Percentiles rank a stretch among this genome's conserved stretches.
phyloP scores from a whole-genome alignment of 139 green algal species.

The Penium margaritaceum region DNA sequence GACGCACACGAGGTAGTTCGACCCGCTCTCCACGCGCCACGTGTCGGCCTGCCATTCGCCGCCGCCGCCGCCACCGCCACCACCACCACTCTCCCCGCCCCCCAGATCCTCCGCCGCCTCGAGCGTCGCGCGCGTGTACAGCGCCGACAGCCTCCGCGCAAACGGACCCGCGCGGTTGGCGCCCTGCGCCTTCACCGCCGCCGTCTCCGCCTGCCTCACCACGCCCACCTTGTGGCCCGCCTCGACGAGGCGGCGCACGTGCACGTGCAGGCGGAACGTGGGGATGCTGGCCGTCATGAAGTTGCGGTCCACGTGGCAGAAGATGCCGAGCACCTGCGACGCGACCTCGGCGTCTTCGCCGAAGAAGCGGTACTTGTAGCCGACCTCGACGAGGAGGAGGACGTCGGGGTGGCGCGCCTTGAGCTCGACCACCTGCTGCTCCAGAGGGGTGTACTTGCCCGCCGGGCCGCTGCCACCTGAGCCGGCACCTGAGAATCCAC shows the following conservation, averaged over 20 bases:
- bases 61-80: constrained; percentile 6
- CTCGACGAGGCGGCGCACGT: constrained; percentile 72
- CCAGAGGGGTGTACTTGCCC: constrained; percentile 44
- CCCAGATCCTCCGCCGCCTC: constrained; percentile 55
- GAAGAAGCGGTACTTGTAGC: constrained; percentile 70
- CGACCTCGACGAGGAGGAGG: constrained; percentile 73
- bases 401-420: constrained; percentile 58
- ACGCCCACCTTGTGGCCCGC: constrained; percentile 69
- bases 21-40: too few relatives aligned
- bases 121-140: constrained; percentile 82
- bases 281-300: constrained; percentile 76
- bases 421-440: constrained; percentile 57
- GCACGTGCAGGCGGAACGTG: constrained; percentile 67
- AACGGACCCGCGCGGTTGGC: constrained; percentile 66
- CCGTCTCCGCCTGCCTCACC: constrained; percentile 56
- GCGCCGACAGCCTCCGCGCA: constrained; percentile 61
- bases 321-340: constrained; percentile 53
- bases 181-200: constrained; percentile 69
- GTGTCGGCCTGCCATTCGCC: too few relatives aligned
- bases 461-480: too few relatives aligned
- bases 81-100: constrained; percentile 9
- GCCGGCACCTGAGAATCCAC: too few relatives aligned
- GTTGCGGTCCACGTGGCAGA: constrained; percentile 62
- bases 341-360: constrained; percentile 74
- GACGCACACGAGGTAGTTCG: too few relatives aligned